These are phyloP conservation scores for Penicillium sclerotiorum DNA, from an alignment of 2,329 filamentous ascomycete species.

Conservation along the genomic window DNA sequence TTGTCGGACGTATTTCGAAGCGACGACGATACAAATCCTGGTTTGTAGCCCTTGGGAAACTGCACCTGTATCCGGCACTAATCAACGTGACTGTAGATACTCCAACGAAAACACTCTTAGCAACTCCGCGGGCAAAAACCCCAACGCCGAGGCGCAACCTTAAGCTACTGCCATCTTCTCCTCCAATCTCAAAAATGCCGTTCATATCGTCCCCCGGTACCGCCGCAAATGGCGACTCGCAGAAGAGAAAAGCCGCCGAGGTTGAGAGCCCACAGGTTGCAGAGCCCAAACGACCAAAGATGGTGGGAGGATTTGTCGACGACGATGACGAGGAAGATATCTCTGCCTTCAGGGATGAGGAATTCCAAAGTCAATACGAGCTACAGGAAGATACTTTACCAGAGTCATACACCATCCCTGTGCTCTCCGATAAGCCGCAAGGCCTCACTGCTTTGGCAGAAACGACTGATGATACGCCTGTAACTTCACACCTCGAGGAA, in stretches of 20 bases:
- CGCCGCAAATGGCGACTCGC: slow-evolving; percentile 39
- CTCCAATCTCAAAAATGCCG: slow-evolving; percentile 39
- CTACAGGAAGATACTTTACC: slow-evolving; percentile 29
- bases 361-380: slow-evolving; percentile 34
- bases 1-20: slow-evolving; percentile 46
- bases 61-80: no score
- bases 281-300: slow-evolving; percentile 44
- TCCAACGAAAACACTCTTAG: slow-evolving; percentile 34
- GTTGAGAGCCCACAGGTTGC: slow-evolving; percentile 26
- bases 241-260: slow-evolving; percentile 45
- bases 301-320: slow-evolving; percentile 45
- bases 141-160: slow-evolving; percentile 17
- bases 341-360: slow-evolving; percentile 32
- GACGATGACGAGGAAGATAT: slow-evolving; percentile 42
- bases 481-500: slow-evolving; percentile 3
- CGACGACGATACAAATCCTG: slow-evolving; percentile 43
- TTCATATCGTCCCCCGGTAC: slow-evolving; percentile 45
- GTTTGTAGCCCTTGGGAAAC: slow-evolving; percentile 25
- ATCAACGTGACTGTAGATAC: slow-evolving; percentile 36
- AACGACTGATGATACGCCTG: slow-evolving; percentile 4
- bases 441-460: background rate
- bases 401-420: slow-evolving; percentile 14
- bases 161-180: slow-evolving; percentile 35
- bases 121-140: slow-evolving; percentile 14
- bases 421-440: slow-evolving; percentile 12